phyloP scores from a whole-genome alignment of 202 grass and related monocot species.

The Hordeum pubiflorum region DNA sequence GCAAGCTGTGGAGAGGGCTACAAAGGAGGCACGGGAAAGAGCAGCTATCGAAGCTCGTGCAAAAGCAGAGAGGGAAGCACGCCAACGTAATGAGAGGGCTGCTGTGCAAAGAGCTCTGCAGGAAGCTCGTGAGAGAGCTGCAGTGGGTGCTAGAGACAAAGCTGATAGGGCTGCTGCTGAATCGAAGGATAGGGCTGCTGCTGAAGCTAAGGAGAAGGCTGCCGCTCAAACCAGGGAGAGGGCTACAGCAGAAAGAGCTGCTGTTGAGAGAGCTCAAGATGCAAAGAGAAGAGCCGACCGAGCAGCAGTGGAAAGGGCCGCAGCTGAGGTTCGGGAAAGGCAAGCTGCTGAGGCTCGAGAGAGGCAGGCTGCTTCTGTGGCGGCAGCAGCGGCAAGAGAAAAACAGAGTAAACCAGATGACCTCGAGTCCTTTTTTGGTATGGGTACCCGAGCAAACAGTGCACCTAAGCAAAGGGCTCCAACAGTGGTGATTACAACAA shows the following conservation, averaged over 20 bases:
- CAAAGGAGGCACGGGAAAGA: constrained; percentile 75
- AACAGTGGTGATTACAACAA: constrained; percentile 38
- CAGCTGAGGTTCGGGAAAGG: constrained; percentile 65
- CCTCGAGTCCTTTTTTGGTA: constrained; percentile 85
- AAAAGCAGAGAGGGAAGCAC: constrained; percentile 62
- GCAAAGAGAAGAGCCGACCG: constrained; percentile 43
- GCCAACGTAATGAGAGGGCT: constrained; percentile 44
- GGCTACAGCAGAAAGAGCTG: constrained; percentile 64
- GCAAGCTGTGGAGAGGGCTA: constrained; percentile 75
- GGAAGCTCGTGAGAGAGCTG: constrained; percentile 87
- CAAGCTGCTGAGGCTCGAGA: constrained; percentile 61
- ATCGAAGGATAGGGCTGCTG: constrained; percentile 51
- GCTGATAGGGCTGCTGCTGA: constrained; percentile 65
- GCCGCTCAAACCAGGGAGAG: constrained; percentile 65
- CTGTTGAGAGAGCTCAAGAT: constrained; percentile 68
- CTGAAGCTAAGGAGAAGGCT: constrained; percentile 59
- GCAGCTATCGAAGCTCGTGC: constrained; percentile 62
- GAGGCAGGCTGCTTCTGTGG: constrained; percentile 34
- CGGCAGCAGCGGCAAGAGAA: constrained; percentile 47
- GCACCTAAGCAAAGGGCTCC: constrained; percentile 57
- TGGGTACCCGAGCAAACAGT: constrained; percentile 66
- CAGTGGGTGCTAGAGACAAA: constrained; percentile 47
- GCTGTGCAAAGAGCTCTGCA: constrained; percentile 80
- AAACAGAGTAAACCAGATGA: constrained; percentile 53
- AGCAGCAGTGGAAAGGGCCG: constrained; percentile 48